phyloP scores from a whole-genome alignment of 139 green algal species.

The Limnomonas spitsbergensis region DNA sequence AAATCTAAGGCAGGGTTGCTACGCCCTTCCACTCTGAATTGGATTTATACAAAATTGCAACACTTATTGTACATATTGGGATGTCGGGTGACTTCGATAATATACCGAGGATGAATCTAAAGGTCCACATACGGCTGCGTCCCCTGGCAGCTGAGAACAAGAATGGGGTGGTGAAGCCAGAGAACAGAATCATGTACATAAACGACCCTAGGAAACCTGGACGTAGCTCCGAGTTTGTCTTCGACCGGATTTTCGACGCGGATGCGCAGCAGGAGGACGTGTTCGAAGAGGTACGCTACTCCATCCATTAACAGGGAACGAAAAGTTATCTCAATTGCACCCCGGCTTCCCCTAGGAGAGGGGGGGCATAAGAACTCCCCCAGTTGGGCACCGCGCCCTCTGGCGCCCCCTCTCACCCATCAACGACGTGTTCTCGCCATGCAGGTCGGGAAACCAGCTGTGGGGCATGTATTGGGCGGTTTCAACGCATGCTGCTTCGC shows the following conservation, averaged over 20 bases:
- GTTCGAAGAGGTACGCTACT: slow-evolving; percentile 22
- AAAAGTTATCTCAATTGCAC: no score
- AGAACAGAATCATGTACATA: slow-evolving; percentile 23
- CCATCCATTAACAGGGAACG: no score
- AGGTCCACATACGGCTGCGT: slow-evolving; percentile 20
- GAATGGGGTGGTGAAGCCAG: slow-evolving; percentile 4
- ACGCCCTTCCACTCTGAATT: no score
- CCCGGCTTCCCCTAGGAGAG: no score
- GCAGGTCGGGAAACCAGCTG: slow-evolving; percentile 13
- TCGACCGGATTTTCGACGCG: slow-evolving; percentile 32
- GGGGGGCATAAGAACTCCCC: no score
- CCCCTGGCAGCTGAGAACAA: not conserved
- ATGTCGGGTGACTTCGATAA: no score
- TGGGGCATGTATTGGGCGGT: slow-evolving; percentile 43
- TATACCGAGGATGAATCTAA: slow-evolving; percentile 19
- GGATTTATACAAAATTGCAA: no score
- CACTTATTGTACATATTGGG: no score
- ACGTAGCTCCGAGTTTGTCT: slow-evolving; percentile 35
- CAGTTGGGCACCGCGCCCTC: no score
- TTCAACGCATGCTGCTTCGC: slow-evolving; percentile 56
- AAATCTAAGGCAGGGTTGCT: no score
- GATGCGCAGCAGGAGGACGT: slow-evolving; percentile 23
- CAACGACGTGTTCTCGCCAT: no score
- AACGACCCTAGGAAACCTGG: slow-evolving; percentile 26
- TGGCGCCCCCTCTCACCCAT: no score